Conservation (phyloP, 148 eudicot species). For the Rhododendron mucronatum region DNA sequence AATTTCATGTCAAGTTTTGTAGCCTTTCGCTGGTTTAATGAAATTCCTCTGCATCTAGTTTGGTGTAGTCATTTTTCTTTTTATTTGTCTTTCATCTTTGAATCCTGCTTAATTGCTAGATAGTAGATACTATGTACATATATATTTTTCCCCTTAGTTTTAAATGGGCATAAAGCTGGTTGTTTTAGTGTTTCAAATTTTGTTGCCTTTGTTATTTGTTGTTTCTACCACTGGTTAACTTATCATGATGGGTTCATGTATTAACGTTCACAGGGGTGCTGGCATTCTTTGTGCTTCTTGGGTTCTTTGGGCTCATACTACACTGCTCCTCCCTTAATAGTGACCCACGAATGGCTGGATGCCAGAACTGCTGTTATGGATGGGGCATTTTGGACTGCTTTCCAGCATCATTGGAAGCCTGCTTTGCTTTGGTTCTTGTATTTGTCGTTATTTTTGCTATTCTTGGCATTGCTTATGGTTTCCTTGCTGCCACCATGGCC, state of each 20-base stretch:
- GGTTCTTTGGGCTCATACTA: slow-evolving; percentile 69
- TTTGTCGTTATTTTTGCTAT: slow-evolving; percentile 81
- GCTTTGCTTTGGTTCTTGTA: slow-evolving; percentile 66
- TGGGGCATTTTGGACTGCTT: slow-evolving; percentile 88
- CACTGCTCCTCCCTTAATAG: slow-evolving; percentile 65
- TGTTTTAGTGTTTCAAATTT: neutral
- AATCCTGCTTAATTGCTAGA: neutral
- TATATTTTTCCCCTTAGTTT: neutral
- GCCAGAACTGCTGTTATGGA: slow-evolving; percentile 88
- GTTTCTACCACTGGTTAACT: neutral
- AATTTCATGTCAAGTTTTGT: neutral
- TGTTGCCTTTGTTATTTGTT: neutral
- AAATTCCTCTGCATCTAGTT: neutral
- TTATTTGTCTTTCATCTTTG: neutral
- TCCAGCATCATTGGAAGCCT: slow-evolving; percentile 87
- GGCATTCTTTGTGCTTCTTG: slow-evolving; percentile 74
- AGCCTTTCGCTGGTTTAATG: neutral
- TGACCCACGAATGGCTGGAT: slow-evolving; percentile 78
- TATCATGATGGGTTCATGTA: neutral
- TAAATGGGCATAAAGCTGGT: neutral
- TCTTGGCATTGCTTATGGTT: slow-evolving; percentile 87
- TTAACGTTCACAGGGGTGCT: slow-evolving; percentile 54
- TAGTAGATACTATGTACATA: neutral
- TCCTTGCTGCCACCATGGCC: slow-evolving; percentile 85
- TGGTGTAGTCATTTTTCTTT: neutral